These are phyloP conservation scores for Verticillium zaregamsianum DNA, from an alignment of 2,329 filamentous ascomycete species.

Conservation along the genomic window DNA sequence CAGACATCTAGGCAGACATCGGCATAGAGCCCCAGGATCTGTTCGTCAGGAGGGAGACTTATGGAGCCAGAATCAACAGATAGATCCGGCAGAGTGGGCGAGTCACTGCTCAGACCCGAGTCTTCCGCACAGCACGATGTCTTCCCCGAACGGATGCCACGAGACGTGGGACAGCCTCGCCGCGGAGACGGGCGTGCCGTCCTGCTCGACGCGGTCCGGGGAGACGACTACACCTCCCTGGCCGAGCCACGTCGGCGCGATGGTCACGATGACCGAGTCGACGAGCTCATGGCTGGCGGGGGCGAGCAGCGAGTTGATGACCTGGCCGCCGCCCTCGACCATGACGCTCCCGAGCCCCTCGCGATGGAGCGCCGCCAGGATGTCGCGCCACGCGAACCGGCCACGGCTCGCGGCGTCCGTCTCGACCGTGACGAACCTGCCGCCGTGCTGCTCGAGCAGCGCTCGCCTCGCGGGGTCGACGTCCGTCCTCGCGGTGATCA, in stretches of 20 bases:
- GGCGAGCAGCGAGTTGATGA: slow-evolving; percentile 79
- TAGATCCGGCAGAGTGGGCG: too few species aligned
- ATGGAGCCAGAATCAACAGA: too few species aligned
- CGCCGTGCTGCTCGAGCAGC: slow-evolving; percentile 45
- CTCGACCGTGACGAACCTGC: slow-evolving; percentile 43
- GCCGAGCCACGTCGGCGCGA: slow-evolving; percentile 89
- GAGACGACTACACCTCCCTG: slow-evolving; percentile 75
- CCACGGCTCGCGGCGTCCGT: background rate
- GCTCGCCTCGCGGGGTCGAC: slow-evolving; percentile 34
- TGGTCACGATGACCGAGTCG: slow-evolving; percentile 78
- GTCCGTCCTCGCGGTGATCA: slow-evolving; percentile 51
- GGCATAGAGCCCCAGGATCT: too few species aligned
- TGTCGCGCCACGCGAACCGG: slow-evolving; percentile 58
- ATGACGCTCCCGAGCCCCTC: slow-evolving; percentile 74
- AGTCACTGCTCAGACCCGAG: slow-evolving; percentile 24
- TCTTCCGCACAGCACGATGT: slow-evolving; percentile 76
- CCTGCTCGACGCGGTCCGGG: slow-evolving; percentile 54
- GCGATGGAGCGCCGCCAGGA: slow-evolving; percentile 53
- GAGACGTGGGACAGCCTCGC: slow-evolving; percentile 62
- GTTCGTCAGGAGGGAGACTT: too few species aligned
- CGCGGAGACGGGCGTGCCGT: slow-evolving; percentile 52
- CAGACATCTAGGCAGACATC: too few species aligned
- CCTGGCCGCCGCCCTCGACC: slow-evolving; percentile 81
- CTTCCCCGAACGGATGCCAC: slow-evolving; percentile 77
- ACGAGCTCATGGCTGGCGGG: slow-evolving; percentile 58